A percentile compares a stretch with the other conserved stretches of the same genome.
phyloP scores from a whole-genome alignment of 73 alveolate species.

The Blepharisma stoltei region DNA sequence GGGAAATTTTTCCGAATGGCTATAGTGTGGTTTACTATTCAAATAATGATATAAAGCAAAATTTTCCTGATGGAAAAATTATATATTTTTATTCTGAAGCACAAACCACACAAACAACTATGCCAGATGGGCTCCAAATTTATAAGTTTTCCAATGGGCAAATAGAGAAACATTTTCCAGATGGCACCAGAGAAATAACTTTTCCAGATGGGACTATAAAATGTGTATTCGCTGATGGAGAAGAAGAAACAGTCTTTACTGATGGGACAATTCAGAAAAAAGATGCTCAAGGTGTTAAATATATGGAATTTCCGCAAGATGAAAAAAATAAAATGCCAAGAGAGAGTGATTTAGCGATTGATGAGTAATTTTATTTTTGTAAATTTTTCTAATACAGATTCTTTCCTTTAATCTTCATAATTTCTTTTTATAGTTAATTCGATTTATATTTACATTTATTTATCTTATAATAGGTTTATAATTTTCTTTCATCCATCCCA shows the following conservation, averaged over 20 bases:
- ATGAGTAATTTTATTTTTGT: no score
- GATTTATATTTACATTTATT: no score
- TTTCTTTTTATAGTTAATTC: no score
- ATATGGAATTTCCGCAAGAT: conserved; percentile 74
- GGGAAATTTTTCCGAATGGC: conserved; percentile 55
- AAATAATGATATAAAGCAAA: conserved; percentile 76
- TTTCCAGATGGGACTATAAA: conserved; percentile 85
- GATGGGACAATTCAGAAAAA: conserved; percentile 78
- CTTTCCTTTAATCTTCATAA: no score
- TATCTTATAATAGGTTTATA: no score
- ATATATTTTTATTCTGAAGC: conserved; percentile 82
- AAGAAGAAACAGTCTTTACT: conserved; percentile 76
- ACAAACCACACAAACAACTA: conserved; percentile 76
- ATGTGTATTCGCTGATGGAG: conserved; percentile 75
- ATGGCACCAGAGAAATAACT: conserved; percentile 76
- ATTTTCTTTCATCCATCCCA: no score
- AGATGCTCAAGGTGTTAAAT: conserved; percentile 65
- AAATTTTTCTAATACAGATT: no score
- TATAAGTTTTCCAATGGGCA: conserved; percentile 69
- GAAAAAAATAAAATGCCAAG: conserved; percentile 25
- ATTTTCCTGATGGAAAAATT: conserved; percentile 68
- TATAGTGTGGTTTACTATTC: conserved; percentile 66
- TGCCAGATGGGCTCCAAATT: conserved; percentile 73
- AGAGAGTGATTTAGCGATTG: no score
- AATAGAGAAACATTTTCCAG: conserved; percentile 80